Base-by-base conservation (phyloP, 306 rosid species). In the Gynostemma pentaphyllum region DNA sequence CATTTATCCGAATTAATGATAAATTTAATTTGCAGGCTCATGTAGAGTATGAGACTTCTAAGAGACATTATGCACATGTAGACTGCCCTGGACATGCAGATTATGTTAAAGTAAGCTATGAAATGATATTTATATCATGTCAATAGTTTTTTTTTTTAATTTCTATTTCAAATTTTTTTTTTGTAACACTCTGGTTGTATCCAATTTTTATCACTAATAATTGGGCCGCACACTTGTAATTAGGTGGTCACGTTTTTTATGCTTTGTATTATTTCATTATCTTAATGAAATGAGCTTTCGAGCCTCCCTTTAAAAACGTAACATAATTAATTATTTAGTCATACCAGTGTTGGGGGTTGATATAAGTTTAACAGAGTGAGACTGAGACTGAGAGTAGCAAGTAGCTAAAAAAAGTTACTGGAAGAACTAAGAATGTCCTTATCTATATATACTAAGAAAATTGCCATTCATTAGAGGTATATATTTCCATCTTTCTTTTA, bases 21-120 rank as follows among this genome's bases (percentile, higher is more conserved):
- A 16, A 39, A 36, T 67, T 49, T 66, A 28, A 32, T 56, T 71
- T 69, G 8, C 78, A 90, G 97, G 97, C 97, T 51, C 97, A 90
- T 61, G 97, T 90, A 2, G 97, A 90, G 81, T 90, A 90, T 39
- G 97, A 90, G 72, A 90, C 97, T 9, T 52, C 56, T 0, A 90
- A 90, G 68, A 60, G 99, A 37, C 99, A 92, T 61, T 92, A 92
- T 72, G 99, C 99, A 0, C 97, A 92, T 46, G 99, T 92, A 48
- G 99, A 92, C 76, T 92, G 99, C 75, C 97, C 99, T 1, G 99
- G 99, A 59, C 99, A 92, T 23, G 99, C 99, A 21, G 99, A 92
- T 60, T 92, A 92, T 80, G 99, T 92, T 24, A 92, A 92, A 73
- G 97, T 87, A 72, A 84, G 85, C 44, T 77, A 16, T 23, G 55